A percentile compares a stretch with the other conserved stretches of the same genome.
Conservation (phyloP, 768 basidiomycete genomes). For the Rhizopogon vinicolor region DNA sequence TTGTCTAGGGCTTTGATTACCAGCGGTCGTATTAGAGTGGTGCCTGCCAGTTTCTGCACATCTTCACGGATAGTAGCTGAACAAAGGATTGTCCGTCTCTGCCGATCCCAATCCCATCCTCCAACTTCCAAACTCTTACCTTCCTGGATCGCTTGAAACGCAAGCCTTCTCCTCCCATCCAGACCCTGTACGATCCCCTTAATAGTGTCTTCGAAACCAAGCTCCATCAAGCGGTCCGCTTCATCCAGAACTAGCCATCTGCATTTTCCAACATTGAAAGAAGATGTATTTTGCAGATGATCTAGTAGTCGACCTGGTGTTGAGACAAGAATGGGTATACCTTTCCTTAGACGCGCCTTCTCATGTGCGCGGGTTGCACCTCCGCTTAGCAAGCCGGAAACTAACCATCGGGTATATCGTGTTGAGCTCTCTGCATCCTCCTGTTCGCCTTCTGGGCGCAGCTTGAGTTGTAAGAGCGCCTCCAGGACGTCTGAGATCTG, state of each 20-base stretch:
- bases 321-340: slow-evolving; percentile 90
- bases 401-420: slow-evolving; percentile 83
- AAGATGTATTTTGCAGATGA: slow-evolving; percentile 92
- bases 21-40: slow-evolving; percentile 70
- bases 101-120: slow-evolving; percentile 80
- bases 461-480: slow-evolving; percentile 68
- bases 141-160: slow-evolving; percentile 58
- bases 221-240: slow-evolving; percentile 95
- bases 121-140: slow-evolving; percentile 69
- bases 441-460: slow-evolving; percentile 52
- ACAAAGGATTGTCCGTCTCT: slow-evolving; percentile 85
- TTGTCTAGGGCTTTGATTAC: slow-evolving; percentile 73
- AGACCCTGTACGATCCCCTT: slow-evolving; percentile 83
- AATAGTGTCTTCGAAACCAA: slow-evolving; percentile 96
- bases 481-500: slow-evolving; percentile 97
- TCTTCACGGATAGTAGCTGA: slow-evolving; percentile 96
- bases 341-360: slow-evolving; percentile 92
- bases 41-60: slow-evolving; percentile 89
- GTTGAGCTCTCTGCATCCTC: slow-evolving; percentile 39
- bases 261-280: slow-evolving; percentile 90
- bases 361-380: slow-evolving; percentile 95
- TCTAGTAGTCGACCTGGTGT: slow-evolving; percentile 95
- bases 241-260: slow-evolving; percentile 97
- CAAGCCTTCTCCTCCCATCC: slow-evolving; percentile 77
- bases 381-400: slow-evolving; percentile 89